These are phyloP conservation scores for Papiliotrema nemorosa DNA, from an alignment of 1,284 basidiomycete genomes.

Conservation along the genomic window DNA sequence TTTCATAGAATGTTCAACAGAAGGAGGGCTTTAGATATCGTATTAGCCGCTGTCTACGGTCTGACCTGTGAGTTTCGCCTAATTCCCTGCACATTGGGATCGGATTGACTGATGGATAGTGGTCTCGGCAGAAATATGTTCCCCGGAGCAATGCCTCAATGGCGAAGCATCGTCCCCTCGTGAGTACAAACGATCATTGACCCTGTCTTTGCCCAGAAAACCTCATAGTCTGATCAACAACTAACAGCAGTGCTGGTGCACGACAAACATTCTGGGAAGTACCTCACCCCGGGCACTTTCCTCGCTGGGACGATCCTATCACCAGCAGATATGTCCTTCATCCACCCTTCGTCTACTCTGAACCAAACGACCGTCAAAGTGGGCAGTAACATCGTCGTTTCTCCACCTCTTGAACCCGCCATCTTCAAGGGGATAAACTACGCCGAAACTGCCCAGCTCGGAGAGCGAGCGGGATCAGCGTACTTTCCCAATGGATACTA, in stretches of 20 bases:
- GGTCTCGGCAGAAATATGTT: neutral
- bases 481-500: constrained; percentile 36
- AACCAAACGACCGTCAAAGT: constrained; percentile 15
- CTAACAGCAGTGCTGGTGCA: neutral
- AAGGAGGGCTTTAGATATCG: neutral
- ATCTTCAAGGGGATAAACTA: constrained; percentile 16
- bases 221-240: too few species aligned
- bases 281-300: constrained; percentile 1
- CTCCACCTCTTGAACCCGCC: constrained; percentile 21
- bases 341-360: neutral
- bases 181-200: too few species aligned
- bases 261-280: neutral
- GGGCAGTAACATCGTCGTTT: constrained; percentile 10
- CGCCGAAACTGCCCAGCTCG: constrained; percentile 14
- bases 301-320: neutral
- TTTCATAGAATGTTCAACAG: neutral
- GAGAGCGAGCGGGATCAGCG: constrained; percentile 19
- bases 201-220: too few species aligned
- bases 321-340: neutral
- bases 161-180: too few species aligned
- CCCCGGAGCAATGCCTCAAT: too few species aligned
- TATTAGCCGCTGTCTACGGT: neutral
- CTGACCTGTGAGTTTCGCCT: neutral
- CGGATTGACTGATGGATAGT: neutral
- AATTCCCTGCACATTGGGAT: too few species aligned